A percentile compares a stretch with the other conserved stretches of the same genome.
Evolutionary conservation across 2,329 filamentous ascomycete genomes (phyloP).

Genomic region (Colletotrichum orchidophilum): DNA sequence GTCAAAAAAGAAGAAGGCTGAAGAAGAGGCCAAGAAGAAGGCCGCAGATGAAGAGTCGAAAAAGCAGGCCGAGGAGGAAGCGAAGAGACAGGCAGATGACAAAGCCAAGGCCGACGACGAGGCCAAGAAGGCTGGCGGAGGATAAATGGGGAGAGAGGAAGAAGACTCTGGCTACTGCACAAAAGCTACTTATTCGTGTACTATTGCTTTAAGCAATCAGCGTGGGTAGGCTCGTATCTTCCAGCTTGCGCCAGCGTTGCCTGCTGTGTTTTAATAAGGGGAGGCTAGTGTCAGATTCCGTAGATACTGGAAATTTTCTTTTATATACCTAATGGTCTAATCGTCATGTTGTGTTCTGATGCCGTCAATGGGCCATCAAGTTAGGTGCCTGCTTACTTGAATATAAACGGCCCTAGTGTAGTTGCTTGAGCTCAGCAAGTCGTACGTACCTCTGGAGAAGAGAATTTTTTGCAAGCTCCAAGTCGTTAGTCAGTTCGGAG

Average conservation of each 20-base stretch:
- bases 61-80: constrained; percentile 12
- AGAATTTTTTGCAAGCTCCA: too few species aligned
- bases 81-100: constrained; percentile 11
- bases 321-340: not conserved
- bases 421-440: too few species aligned
- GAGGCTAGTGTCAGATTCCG: not conserved
- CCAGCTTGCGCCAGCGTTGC: not conserved
- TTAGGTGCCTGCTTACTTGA: too few species aligned
- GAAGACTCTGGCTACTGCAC: not conserved
- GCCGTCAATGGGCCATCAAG: too few species aligned
- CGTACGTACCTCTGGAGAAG: too few species aligned
- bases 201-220: not conserved
- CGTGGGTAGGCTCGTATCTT: not conserved
- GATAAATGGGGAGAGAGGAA: not conserved
- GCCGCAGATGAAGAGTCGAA: not conserved
- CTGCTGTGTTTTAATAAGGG: constrained; percentile 2
- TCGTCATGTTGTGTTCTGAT: not conserved
- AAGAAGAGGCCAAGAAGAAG: constrained; percentile 23
- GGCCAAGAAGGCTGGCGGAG: constrained; percentile 26
- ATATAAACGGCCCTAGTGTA: too few species aligned
- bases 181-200: constrained; percentile 2
- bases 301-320: constrained; percentile 1
- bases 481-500: too few species aligned
- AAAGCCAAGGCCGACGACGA: constrained; percentile 7
- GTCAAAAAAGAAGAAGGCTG: constrained; percentile 1